A percentile compares a stretch with the other conserved stretches of the same genome.
Conservation (phyloP, 2,329 filamentous ascomycete species). For the Aspergillus puulaauensis region DNA sequence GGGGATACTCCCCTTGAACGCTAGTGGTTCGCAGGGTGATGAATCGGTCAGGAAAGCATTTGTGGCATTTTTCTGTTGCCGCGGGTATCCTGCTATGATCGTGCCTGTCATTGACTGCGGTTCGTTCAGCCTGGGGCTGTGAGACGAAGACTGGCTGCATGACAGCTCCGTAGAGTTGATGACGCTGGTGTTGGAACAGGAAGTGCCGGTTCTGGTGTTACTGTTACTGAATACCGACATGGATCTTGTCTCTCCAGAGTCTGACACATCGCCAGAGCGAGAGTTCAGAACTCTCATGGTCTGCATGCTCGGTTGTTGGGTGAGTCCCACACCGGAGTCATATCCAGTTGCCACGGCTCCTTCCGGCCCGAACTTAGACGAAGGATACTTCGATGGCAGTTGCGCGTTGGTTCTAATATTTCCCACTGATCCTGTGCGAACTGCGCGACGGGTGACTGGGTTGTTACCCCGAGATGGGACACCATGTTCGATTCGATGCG, state of each 20-base stretch:
- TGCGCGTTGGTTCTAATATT: background rate
- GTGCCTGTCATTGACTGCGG: constrained; percentile 5
- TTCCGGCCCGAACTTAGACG: constrained; percentile 5
- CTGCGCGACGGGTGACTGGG: background rate
- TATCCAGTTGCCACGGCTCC: constrained; percentile 11
- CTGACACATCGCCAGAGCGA: constrained; percentile 12
- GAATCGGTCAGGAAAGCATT: constrained; percentile 8
- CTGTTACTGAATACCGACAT: constrained; percentile 9
- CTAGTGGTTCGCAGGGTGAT: background rate
- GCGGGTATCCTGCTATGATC: background rate
- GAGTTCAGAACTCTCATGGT: constrained; percentile 14
- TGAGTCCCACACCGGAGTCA: constrained; percentile 24
- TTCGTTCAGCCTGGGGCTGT: background rate
- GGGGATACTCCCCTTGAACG: background rate
- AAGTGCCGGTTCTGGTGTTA: constrained; percentile 10
- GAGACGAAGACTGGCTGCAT: constrained; percentile 2
- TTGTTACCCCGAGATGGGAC: constrained; percentile 6
- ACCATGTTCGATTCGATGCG: constrained; percentile 30
- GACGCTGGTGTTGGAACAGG: constrained; percentile 9
- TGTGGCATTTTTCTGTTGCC: constrained; percentile 10
- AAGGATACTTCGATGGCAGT: constrained; percentile 14
- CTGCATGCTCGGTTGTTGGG: constrained; percentile 19
- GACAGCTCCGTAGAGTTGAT: background rate
- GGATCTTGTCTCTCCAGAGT: background rate
- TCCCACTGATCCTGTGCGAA: background rate